These are phyloP conservation scores for Platanthera zijinensis DNA, from an alignment of 106 monocot genomes.

Conservation along the genomic window DNA sequence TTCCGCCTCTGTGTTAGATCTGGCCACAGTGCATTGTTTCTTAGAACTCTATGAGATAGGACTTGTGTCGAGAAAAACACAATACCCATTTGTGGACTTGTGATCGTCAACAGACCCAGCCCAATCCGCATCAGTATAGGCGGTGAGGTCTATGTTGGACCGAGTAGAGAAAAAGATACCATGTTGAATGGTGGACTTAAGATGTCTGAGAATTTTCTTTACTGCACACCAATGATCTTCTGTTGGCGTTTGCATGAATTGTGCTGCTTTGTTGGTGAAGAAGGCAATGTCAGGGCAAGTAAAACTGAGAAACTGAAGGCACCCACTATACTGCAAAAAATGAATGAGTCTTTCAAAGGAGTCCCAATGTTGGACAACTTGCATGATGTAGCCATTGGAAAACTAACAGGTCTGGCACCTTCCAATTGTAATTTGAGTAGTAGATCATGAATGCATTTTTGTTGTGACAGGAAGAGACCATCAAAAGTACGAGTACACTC, in stretches of 20 bases:
- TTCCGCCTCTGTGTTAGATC: not conserved
- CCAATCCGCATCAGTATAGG: not conserved
- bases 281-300: not conserved
- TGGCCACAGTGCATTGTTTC: slow-evolving; percentile 8
- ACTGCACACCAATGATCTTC: not conserved
- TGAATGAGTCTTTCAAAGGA: not conserved
- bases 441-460: not conserved
- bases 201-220: not conserved
- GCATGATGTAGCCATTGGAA: not conserved
- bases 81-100: not conserved
- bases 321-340: not conserved
- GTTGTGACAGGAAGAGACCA: slow-evolving; percentile 3
- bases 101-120: not conserved
- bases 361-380: not conserved
- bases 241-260: slow-evolving; percentile 9
- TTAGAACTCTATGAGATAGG: slow-evolving; percentile 11
- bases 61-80: not conserved
- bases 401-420: not conserved
- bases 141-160: not conserved
- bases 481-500: not conserved
- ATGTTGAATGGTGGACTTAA: not conserved
- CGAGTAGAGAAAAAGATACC: not conserved
- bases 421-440: not conserved
- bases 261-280: not conserved
- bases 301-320: not conserved